Base-by-base conservation (phyloP, 768 basidiomycete genomes). In the Boletus insuetus region DNA sequence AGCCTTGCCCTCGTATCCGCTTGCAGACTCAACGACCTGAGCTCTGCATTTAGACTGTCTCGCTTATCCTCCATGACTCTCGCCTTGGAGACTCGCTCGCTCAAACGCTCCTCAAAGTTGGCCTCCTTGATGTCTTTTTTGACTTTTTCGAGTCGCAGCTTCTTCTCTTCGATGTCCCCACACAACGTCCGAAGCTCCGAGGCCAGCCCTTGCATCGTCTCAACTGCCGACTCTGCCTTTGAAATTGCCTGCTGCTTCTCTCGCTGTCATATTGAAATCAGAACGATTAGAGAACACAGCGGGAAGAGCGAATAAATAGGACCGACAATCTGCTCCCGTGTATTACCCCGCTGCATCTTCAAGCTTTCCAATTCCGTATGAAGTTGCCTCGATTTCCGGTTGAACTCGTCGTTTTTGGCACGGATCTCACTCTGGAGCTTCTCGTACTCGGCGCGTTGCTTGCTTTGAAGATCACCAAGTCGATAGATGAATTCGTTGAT, bases 1-100 rank as follows among this genome's bases (percentile, higher is more conserved):
- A 98, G 69, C 62, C 83, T 87, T 3, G 94, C 92, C 42, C 96
- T 77, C 1, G 83, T 76, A 51, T 94, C 89, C 0, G 91, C 87
- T 67, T 98, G 94, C 43, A 82, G 63, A 61, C 84, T 92, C 61
- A 97, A 71, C 2, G 77, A 73, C 32, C 82, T 78, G 40, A 94
- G 77, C 57, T 97, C 95, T 0, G 70, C 60, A 51, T 86, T 90
- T 56, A 96, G 73, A 19, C 69, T 67, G 17, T 95, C 92, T 48
- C 88, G 77, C 45, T 77, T 78, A 35, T 83, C 83, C 56, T 98
- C 92, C 47, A 91, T 73, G 24, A 60, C 65, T 35, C 85, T 80
- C n/a, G 77, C 74, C 54, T 80, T 81, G 26, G 74, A 68, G 0
- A 75, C 73, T 50, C 83, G 80, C 54, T 88, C 84, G 0, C 66